These are phyloP conservation scores for Ogataea glucozyma DNA, from an alignment of 805 yeast genomes.

Conservation along the genomic window DNA sequence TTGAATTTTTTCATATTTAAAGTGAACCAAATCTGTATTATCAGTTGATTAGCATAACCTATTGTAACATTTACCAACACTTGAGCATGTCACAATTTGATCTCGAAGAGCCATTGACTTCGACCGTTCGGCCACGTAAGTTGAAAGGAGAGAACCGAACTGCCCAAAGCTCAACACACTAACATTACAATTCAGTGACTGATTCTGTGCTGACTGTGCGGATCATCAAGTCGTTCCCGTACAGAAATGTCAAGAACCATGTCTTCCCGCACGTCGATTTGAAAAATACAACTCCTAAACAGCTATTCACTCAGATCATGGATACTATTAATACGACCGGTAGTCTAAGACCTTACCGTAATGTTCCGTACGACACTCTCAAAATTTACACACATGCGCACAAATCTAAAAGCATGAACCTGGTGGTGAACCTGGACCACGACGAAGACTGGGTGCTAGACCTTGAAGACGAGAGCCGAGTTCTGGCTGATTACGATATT, in stretches of 20 bases:
- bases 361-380: slow-evolving; percentile 67
- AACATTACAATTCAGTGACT: slow-evolving; percentile 40
- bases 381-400: slow-evolving; percentile 95
- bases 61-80: not conserved
- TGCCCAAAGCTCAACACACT: not conserved
- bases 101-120: slow-evolving; percentile 73
- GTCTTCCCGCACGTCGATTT: slow-evolving; percentile 72
- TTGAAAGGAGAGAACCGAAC: slow-evolving; percentile 9
- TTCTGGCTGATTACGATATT: slow-evolving; percentile 52
- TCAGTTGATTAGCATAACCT: no score
- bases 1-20: no score
- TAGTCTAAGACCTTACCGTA: slow-evolving; percentile 79
- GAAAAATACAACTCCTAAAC: slow-evolving; percentile 62
- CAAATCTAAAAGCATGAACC: slow-evolving; percentile 88
- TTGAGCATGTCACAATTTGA: slow-evolving; percentile 31
- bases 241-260: slow-evolving; percentile 80
- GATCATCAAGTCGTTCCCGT: slow-evolving; percentile 87
- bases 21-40: no score
- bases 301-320: slow-evolving; percentile 55
- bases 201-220: slow-evolving; percentile 82
- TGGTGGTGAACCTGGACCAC: slow-evolving; percentile 87
- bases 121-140: slow-evolving; percentile 68
- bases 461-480: slow-evolving; percentile 38
- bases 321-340: slow-evolving; percentile 54
- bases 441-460: slow-evolving; percentile 73